phyloP scores from a whole-genome alignment of 169 alveolate genomes.

The Plasmodium cynomolgi region DNA sequence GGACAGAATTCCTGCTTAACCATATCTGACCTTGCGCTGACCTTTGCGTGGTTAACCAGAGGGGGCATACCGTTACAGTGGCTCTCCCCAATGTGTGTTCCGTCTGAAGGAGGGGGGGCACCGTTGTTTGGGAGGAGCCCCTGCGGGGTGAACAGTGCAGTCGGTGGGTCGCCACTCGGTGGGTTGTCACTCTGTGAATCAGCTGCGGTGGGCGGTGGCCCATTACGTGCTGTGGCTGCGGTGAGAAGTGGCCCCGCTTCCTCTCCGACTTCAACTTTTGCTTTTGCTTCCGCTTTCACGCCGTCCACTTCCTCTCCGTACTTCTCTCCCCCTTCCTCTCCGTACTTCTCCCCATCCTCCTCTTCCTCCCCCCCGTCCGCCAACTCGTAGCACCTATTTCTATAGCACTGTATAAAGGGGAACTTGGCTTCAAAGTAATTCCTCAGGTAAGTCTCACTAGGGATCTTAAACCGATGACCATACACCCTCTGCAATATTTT shows the following conservation, averaged over 20 bases:
- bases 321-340: background rate
- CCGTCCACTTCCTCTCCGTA: background rate
- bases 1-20: background rate
- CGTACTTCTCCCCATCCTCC: background rate
- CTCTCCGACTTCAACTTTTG: background rate
- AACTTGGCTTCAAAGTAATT: conserved; percentile 45
- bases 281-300: background rate
- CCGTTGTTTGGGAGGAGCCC: no score
- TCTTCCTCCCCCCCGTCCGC: background rate
- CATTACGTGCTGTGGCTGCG: background rate
- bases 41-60: background rate
- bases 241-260: background rate
- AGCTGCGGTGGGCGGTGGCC: background rate
- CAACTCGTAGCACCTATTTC: background rate
- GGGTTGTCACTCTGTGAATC: no score
- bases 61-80: background rate
- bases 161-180: background rate
- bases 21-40: background rate
- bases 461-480: background rate
- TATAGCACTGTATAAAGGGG: conserved; percentile 7
- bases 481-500: conserved; percentile 29
- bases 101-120: background rate
- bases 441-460: background rate
- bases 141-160: no score
- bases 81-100: background rate